Base-by-base conservation (phyloP, 306 rosid genomes). In the Alnus glutinosa region DNA sequence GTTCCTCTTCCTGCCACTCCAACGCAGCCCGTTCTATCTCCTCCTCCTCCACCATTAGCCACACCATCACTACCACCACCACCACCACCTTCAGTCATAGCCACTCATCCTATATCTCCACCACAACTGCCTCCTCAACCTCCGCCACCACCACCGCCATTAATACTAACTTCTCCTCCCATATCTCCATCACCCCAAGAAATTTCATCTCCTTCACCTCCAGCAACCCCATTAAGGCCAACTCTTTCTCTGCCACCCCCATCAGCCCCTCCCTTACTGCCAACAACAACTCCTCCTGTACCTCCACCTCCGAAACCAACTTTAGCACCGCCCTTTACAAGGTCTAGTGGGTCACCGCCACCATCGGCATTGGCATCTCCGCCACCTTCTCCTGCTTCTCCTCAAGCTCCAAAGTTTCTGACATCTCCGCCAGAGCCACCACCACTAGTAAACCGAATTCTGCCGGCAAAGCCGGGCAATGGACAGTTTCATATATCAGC, bases 391-490 rank as follows among this genome's bases (percentile, higher is more conserved):
- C 12, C 77, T 19, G 18, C 74, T 9, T 18, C 78, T 30, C 42
- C 3, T 32, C 15, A 9, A 37, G 47, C 55, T 48, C 52, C 71
- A 44, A 78, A 66, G n/a, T 30, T 42, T 42, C n/a, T 66, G 63
- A 28, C 73, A 51, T 39, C 78, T 5, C 75, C 73, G 3, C 74
- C 55, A 39, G 51, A 79, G 13, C 62, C 84, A 4, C 30, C 74
- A 10, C 44, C 90, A 3, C 19, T 78, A 4, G 46, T 68, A 6
- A 57, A n/a, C 54, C 73, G 73, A 32, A 36, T 46, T 62, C 79
- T 86, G 23, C 87, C 88, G 32, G 72, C 73, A 15, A 85, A 85
- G 58, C 61, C 61, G 11, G 46, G 63, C 51, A 9, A 42, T 4
- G 44, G 44, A 68, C 79, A 19, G 37, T 70, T 67, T 50, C 72